Evolutionary conservation across 225 moss, liverwort and hornwort genomes (phyloP).

Genomic region (Pseudoscleropodium purum): DNA sequence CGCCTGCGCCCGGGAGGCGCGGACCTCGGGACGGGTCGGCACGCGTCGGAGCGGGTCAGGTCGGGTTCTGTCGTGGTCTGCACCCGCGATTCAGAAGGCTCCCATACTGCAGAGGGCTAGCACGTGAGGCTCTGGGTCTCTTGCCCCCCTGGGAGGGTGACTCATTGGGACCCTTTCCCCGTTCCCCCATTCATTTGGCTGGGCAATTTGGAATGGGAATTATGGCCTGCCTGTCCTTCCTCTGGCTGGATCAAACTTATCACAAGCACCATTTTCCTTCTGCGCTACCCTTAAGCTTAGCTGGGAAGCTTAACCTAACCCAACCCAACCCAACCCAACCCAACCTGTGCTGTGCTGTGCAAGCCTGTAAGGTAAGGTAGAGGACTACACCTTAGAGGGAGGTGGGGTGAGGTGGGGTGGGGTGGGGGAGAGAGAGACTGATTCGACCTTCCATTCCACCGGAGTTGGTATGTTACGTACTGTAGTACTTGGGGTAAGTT

Average conservation of each 20-base stretch:
- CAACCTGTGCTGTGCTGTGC: no score
- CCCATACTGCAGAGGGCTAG: slow-evolving; percentile 12
- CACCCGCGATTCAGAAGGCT: slow-evolving; percentile 12
- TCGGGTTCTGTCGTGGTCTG: background rate
- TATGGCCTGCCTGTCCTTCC: background rate
- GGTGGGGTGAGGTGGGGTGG: no score
- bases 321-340: no score
- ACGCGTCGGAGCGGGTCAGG: background rate
- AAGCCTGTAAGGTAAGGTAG: no score
- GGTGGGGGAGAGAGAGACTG: background rate
- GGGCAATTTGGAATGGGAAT: background rate
- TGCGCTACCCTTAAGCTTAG: no score
- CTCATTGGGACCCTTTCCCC: background rate
- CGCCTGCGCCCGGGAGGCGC: background rate
- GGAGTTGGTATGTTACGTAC: no score
- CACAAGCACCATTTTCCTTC: background rate
- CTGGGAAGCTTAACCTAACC: background rate
- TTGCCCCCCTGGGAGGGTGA: background rate
- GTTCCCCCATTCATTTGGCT: background rate
- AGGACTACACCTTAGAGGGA: no score
- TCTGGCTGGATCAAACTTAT: background rate
- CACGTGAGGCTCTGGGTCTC: slow-evolving; percentile 21
- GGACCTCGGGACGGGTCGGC: background rate
- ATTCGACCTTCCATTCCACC: background rate
- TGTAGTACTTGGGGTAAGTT: background rate